Conservation (phyloP, 1,284 basidiomycete species). For the Ustilago nuda region DNA sequence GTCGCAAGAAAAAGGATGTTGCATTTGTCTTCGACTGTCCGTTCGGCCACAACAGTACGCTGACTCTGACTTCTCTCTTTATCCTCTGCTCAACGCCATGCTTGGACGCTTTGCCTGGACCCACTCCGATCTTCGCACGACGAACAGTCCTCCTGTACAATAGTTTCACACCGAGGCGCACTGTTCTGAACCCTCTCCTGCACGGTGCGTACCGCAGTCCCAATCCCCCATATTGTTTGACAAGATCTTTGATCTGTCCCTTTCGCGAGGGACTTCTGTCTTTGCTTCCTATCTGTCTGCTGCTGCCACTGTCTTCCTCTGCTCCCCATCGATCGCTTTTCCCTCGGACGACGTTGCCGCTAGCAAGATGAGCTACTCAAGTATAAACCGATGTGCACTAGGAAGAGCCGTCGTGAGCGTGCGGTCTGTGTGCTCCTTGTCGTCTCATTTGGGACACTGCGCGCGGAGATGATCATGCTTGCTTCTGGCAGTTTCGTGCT, state of each 20-base stretch:
- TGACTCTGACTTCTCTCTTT: slow-evolving; percentile 17
- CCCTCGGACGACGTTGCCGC: slow-evolving; percentile 26
- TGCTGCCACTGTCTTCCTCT: neutral
- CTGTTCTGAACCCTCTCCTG: slow-evolving; percentile 50
- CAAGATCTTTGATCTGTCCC: slow-evolving; percentile 28
- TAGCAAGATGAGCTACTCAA: slow-evolving; percentile 63
- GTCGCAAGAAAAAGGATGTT: neutral
- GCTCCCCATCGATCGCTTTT: neutral
- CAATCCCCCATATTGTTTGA: slow-evolving; percentile 29
- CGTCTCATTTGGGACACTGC: slow-evolving; percentile 39
- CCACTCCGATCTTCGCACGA: slow-evolving; percentile 21
- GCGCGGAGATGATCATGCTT: slow-evolving; percentile 32
- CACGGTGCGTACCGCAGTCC: slow-evolving; percentile 56
- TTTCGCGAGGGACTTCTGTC: slow-evolving; percentile 6
- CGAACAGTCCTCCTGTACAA: slow-evolving; percentile 45
- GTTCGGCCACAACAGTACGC: slow-evolving; percentile 6
- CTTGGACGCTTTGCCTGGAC: slow-evolving; percentile 8
- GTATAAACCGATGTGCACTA: slow-evolving; percentile 65
- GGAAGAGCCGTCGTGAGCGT: slow-evolving; percentile 70
- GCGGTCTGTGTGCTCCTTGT: slow-evolving; percentile 58
- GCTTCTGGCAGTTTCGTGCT: slow-evolving; percentile 25
- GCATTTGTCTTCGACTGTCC: no score
- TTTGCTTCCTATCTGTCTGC: slow-evolving; percentile 18
- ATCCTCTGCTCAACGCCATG: slow-evolving; percentile 7
- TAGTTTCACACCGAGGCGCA: slow-evolving; percentile 54